Conservation (phyloP, 176 grass and related monocot genomes). For the Aegilops sharonensis region DNA sequence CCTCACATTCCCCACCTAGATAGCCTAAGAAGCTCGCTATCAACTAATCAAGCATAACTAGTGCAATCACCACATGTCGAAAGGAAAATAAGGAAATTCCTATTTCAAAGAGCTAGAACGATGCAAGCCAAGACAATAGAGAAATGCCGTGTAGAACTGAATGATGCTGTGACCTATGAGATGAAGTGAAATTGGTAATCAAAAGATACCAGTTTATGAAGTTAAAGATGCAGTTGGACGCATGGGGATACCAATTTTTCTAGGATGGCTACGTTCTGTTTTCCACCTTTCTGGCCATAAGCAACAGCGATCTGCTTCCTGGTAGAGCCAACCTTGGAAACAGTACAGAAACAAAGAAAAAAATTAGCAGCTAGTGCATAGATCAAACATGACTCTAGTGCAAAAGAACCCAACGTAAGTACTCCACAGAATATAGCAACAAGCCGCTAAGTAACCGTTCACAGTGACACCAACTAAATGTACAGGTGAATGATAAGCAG, state of each 20-base stretch:
- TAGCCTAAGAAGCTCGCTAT: not conserved
- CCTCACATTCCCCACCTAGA: not conserved
- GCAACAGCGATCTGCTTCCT: constrained; percentile 71
- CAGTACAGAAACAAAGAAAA: not conserved
- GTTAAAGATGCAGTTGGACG: not conserved
- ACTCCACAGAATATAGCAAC: constrained; percentile 12
- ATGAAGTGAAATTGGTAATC: constrained; percentile 27
- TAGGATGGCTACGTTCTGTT: constrained; percentile 79
- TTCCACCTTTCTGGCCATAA: constrained; percentile 84
- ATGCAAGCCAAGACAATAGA: not conserved
- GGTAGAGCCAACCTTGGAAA: constrained; percentile 67
- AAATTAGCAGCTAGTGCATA: constrained; percentile 14
- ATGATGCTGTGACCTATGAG: not conserved
- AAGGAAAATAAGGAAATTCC: not conserved
- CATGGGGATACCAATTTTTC: constrained; percentile 77
- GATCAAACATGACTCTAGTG: constrained; percentile 2
- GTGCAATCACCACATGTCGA: not conserved
- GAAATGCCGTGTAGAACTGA: not conserved
- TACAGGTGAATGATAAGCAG: not conserved
- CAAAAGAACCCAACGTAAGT: not conserved
- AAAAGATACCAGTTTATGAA: constrained; percentile 14
- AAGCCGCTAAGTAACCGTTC: not conserved
- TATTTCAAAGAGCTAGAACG: not conserved
- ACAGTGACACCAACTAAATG: not conserved
- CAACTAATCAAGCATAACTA: constrained; percentile 4